Percentiles rank a stretch among this genome's conserved stretches.
phyloP scores from a whole-genome alignment of 805 yeast species.

The Kuraishia floccosa region DNA sequence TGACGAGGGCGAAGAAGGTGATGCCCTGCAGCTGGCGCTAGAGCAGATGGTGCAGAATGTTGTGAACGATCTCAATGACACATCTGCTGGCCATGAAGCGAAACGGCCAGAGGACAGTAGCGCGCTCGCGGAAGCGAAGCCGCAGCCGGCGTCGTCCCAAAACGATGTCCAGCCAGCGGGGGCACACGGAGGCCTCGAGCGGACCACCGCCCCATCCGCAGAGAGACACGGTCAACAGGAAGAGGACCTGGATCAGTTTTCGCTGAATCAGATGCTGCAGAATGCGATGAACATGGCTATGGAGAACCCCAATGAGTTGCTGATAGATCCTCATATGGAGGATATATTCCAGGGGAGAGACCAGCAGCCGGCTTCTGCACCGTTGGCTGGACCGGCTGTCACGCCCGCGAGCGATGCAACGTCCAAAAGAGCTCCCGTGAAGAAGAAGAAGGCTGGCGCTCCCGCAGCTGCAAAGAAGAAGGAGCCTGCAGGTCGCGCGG shows the following conservation, averaged over 20 bases:
- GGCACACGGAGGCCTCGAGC: too few relatives aligned
- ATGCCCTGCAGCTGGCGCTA: constrained; percentile 38
- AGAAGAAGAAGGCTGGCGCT: not conserved
- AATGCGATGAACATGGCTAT: constrained; percentile 71
- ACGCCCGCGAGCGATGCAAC: too few relatives aligned
- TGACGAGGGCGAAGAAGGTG: constrained; percentile 6
- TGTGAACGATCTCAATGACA: too few relatives aligned
- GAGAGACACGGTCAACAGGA: constrained; percentile 4
- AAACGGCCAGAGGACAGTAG: too few relatives aligned
- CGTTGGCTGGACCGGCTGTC: not conserved
- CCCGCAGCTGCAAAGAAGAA: not conserved
- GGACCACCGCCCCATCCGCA: too few relatives aligned
- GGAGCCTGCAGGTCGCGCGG: not conserved
- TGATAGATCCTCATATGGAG: constrained; percentile 20
- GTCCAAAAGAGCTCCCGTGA: not conserved
- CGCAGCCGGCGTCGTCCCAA: not conserved
- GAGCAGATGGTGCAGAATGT: constrained; percentile 47
- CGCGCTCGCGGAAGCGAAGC: constrained; percentile 4
- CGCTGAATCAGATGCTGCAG: constrained; percentile 61
- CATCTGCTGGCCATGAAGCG: too few relatives aligned
- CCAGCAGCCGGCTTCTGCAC: not conserved
- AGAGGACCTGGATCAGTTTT: constrained; percentile 39
- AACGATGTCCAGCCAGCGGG: too few relatives aligned
- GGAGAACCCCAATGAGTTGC: constrained; percentile 38
- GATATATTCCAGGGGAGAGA: not conserved